Evolutionary conservation across 208 protist species (phyloP).

Genomic region (Lotmaria passim): DNA sequence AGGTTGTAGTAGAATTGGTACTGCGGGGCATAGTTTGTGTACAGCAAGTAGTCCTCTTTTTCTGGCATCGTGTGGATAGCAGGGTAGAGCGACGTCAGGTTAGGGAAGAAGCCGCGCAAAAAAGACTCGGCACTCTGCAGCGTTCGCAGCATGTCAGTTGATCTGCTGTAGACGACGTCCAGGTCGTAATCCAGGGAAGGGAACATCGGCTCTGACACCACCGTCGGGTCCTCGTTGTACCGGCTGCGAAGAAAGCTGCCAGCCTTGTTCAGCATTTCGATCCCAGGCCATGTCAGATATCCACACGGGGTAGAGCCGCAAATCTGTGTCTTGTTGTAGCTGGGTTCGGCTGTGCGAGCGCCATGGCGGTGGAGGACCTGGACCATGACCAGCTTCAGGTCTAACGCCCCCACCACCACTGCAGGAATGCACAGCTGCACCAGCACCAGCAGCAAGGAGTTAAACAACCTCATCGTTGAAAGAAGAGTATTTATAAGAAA

Average conservation of each 20-base stretch:
- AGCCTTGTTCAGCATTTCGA: conserved; percentile 39
- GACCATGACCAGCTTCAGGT: conserved; percentile 31
- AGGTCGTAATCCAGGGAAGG: conserved; percentile 41
- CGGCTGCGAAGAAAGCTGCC: conserved; percentile 45
- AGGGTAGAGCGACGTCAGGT: conserved; percentile 28
- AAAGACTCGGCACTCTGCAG: conserved; percentile 55
- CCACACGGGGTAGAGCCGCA: conserved; percentile 52
- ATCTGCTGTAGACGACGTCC: conserved; percentile 48
- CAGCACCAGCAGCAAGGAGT: conserved; percentile 1
- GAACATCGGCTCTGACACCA: conserved; percentile 40
- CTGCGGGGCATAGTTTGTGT: conserved; percentile 20
- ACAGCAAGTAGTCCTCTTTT: conserved; percentile 26
- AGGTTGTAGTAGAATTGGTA: conserved; percentile 20
- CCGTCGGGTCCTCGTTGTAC: conserved; percentile 38
- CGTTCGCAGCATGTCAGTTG: conserved; percentile 53
- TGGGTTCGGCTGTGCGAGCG: conserved; percentile 30
- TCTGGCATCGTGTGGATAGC: conserved; percentile 30
- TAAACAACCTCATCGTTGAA: too few species aligned
- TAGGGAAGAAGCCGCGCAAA: conserved; percentile 41
- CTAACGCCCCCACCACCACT: neutral
- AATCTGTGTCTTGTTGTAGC: conserved; percentile 40
- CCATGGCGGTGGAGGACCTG: conserved; percentile 64
- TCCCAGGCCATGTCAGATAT: conserved; percentile 39
- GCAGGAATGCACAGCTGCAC: conserved; percentile 1
- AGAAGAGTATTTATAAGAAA: neutral